Conservation (phyloP, 331 rosid genomes). For the Erythrophleum ivorense region DNA sequence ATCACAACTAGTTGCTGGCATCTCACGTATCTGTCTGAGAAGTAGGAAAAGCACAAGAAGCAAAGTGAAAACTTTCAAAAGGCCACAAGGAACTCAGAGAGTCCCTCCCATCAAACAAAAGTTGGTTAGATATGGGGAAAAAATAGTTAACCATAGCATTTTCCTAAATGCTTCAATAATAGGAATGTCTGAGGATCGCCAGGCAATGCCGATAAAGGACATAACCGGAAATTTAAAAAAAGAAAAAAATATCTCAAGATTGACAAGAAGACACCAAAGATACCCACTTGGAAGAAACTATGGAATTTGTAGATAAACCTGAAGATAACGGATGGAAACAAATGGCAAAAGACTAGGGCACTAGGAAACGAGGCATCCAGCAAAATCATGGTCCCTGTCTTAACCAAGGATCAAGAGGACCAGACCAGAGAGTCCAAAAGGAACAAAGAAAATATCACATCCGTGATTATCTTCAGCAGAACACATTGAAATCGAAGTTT, state of each 20-base stretch:
- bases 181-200: neutral
- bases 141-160: neutral
- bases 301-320: neutral
- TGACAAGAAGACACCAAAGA: neutral
- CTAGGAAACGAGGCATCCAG: neutral
- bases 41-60: neutral
- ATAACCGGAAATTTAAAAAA: no score
- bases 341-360: neutral
- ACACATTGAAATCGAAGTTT: neutral
- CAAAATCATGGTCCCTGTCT: constrained; percentile 2
- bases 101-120: neutral
- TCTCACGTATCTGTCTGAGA: neutral
- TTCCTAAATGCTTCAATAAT: no score
- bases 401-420: neutral
- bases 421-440: neutral
- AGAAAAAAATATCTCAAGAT: no score
- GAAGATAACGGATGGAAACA: no score
- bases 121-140: no score
- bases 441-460: no score
- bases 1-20: neutral
- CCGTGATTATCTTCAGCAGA: neutral
- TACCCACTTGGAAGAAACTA: neutral
- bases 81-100: neutral
- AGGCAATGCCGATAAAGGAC: no score
- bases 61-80: neutral